Percentiles rank a stretch among this genome's conserved stretches.
Conservation (phyloP, 768 basidiomycete species). For the Gymnopilus junonius region DNA sequence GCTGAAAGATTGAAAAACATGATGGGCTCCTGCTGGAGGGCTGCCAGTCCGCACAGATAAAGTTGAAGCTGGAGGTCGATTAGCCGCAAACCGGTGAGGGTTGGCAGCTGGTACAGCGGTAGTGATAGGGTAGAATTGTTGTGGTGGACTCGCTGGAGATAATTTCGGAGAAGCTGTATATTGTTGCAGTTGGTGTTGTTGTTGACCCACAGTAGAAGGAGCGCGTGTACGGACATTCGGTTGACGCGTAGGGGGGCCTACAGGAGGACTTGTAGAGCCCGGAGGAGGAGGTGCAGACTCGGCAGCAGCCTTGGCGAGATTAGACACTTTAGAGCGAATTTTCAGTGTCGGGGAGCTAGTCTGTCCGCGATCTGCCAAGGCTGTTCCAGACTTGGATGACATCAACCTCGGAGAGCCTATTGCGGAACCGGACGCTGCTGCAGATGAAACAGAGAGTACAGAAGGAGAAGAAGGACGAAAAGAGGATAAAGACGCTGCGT, state of each 20-base stretch:
- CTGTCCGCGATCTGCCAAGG: slow-evolving; percentile 16
- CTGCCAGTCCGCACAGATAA: slow-evolving; percentile 15
- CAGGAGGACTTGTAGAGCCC: slow-evolving; percentile 12
- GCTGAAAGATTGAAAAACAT: slow-evolving; percentile 35
- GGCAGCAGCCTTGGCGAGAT: slow-evolving; percentile 41
- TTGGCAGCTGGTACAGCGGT: slow-evolving; percentile 59
- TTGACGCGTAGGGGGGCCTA: slow-evolving; percentile 30
- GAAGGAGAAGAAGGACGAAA: slow-evolving; percentile 31
- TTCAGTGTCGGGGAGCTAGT: slow-evolving; percentile 36
- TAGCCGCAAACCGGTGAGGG: slow-evolving; percentile 54
- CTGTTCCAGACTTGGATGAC: slow-evolving; percentile 18
- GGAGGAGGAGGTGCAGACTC: slow-evolving; percentile 20
- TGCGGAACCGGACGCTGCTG: background rate
- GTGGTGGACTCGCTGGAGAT: slow-evolving; percentile 22
- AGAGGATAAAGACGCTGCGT: slow-evolving; percentile 41
- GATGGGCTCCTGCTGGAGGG: slow-evolving; percentile 23
- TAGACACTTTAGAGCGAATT: slow-evolving; percentile 68
- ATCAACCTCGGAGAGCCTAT: slow-evolving; percentile 17
- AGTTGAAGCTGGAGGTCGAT: slow-evolving; percentile 35
- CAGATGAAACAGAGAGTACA: slow-evolving; percentile 18
- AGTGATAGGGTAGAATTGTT: slow-evolving; percentile 59
- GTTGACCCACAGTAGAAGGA: slow-evolving; percentile 35
- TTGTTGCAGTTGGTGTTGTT: slow-evolving; percentile 17
- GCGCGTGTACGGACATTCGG: slow-evolving; percentile 35
- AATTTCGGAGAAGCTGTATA: slow-evolving; percentile 18